phyloP scores from a whole-genome alignment of 352 stramenopile species.

The Globisporangium yorkense region DNA sequence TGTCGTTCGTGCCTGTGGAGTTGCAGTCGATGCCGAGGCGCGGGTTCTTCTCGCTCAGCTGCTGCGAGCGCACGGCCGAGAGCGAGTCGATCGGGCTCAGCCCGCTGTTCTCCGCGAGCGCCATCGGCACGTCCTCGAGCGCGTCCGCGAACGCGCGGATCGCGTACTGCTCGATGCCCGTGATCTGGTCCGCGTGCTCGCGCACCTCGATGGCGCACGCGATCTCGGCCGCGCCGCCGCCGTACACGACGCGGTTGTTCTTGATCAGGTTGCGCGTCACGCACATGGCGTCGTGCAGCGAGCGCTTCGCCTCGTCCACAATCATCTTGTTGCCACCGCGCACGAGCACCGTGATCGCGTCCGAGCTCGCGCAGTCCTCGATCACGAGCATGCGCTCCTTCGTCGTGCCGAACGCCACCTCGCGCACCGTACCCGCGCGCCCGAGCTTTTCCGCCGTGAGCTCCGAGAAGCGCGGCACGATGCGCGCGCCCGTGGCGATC shows the following conservation, averaged over 20 bases:
- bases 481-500: constrained; percentile 97
- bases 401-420: constrained; percentile 97
- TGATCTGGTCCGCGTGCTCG: constrained; percentile 80
- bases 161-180: constrained; percentile 93
- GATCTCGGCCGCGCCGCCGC: constrained; percentile 96
- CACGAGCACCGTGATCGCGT: constrained; percentile 98
- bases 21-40: constrained; percentile 97
- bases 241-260: constrained; percentile 99
- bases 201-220: constrained; percentile 95
- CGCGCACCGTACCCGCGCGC: constrained; percentile 89
- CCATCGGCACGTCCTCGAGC: constrained; percentile 99
- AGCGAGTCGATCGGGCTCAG: constrained; percentile 98
- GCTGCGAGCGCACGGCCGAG: constrained; percentile 93
- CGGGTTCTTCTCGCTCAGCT: constrained; percentile 94
- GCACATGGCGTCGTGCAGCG: constrained; percentile 99
- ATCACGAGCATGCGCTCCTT: constrained; percentile 98
- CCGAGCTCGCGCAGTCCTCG: constrained; percentile 97
- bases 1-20: constrained; percentile 91
- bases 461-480: constrained; percentile 98
- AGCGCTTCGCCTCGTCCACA: constrained; percentile 98
- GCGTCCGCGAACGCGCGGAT: constrained; percentile 98
- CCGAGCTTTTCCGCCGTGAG: constrained; percentile 97
- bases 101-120: constrained; percentile 98
- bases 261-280: constrained; percentile 99
- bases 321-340: constrained; percentile 99